Conservation (phyloP, 306 rosid species). For the Canavalia gladiata region DNA sequence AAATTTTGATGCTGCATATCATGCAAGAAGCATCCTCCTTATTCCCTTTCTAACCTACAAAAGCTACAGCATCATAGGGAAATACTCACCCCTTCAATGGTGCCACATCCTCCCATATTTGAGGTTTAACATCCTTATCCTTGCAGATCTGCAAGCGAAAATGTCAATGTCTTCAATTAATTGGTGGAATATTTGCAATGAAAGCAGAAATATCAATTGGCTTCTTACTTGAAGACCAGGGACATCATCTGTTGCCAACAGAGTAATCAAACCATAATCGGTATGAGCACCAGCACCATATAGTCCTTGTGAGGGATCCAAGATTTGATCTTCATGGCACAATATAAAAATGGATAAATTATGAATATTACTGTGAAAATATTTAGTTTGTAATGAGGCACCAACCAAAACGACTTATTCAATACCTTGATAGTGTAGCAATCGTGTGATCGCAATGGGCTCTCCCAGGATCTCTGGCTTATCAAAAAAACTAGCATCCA, state of each 20-base stretch:
- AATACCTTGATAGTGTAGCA: conserved; percentile 84
- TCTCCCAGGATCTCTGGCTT: conserved; percentile 77
- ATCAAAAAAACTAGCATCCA: conserved; percentile 75
- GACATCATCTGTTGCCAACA: conserved; percentile 78
- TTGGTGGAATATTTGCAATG: not conserved
- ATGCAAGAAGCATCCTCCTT: not conserved
- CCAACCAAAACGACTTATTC: not conserved
- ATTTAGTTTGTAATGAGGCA: not conserved
- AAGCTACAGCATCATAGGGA: not conserved
- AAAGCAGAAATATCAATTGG: conserved; percentile 5
- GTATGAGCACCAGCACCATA: conserved; percentile 98
- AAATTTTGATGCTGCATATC: too few relatives aligned
- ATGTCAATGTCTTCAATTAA: not conserved
- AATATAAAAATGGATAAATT: conserved; percentile 7
- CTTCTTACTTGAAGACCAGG: conserved; percentile 87
- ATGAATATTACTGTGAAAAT: not conserved
- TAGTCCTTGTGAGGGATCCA: conserved; percentile 79
- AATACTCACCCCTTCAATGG: conserved; percentile 86
- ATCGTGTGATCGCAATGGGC: conserved; percentile 74
- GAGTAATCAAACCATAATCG: conserved; percentile 79
- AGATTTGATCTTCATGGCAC: conserved; percentile 63
- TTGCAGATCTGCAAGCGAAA: conserved; percentile 77
- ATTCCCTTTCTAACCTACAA: not conserved
- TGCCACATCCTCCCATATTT: conserved; percentile 84
- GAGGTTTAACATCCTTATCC: conserved; percentile 90